A percentile compares a stretch with the other conserved stretches of the same genome.
phyloP scores from a whole-genome alignment of 2,329 filamentous ascomycete species.

The Stachybotrys chartarum region DNA sequence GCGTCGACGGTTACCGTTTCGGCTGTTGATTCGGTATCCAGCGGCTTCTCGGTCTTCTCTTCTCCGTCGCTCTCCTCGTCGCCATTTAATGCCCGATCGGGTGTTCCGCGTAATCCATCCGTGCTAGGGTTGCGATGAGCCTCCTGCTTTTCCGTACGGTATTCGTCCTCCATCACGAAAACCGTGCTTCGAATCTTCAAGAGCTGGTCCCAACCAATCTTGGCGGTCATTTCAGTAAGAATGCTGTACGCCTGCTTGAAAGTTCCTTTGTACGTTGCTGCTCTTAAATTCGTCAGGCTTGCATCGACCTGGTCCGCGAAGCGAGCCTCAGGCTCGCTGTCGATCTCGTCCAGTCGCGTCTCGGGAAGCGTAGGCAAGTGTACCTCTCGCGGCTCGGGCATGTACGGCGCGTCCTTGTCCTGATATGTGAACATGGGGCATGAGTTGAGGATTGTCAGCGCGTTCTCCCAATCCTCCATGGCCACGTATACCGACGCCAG shows the following conservation, averaged over 20 bases:
- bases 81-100: conserved; percentile 49
- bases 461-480: conserved; percentile 94
- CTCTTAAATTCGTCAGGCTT: conserved; percentile 76
- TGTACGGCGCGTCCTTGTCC: conserved; percentile 90
- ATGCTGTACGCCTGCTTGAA: conserved; percentile 93
- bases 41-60: conserved; percentile 23
- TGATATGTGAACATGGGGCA: conserved; percentile 99
- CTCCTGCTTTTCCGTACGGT: conserved; percentile 78
- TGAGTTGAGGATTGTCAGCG: conserved; percentile 90
- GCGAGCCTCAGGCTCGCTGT: conserved; percentile 77
- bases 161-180: conserved; percentile 99
- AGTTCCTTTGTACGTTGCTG: conserved; percentile 85
- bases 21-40: conserved; percentile 16
- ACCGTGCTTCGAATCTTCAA: conserved; percentile 92
- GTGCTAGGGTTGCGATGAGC: conserved; percentile 70
- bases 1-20: conserved; percentile 30
- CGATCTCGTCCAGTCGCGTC: conserved; percentile 90
- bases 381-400: conserved; percentile 88
- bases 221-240: conserved; percentile 89
- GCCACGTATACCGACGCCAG: conserved; percentile 89
- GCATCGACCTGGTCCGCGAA: conserved; percentile 83
- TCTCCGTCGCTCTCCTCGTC: conserved; percentile 28
- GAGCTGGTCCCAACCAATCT: conserved; percentile 96
- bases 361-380: conserved; percentile 81
- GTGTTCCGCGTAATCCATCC: conserved; percentile 66